These are phyloP conservation scores for Allium fistulosum DNA, from an alignment of 106 monocot species.

Conservation along the genomic window DNA sequence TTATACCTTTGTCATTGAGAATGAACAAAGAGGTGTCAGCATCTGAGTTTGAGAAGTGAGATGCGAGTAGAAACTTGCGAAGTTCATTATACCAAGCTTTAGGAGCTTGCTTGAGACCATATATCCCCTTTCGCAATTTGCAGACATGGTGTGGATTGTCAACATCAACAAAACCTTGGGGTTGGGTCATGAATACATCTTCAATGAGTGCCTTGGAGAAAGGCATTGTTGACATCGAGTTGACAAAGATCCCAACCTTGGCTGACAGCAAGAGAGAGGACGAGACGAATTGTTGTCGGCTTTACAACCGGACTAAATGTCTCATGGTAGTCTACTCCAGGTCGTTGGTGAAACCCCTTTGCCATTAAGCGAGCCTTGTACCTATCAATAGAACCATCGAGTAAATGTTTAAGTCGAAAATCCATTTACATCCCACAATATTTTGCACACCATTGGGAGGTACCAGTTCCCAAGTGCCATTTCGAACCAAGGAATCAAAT, in stretches of 20 bases:
- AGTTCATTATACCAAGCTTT: background rate
- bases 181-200: background rate
- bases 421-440: conserved; percentile 2
- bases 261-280: background rate
- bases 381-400: background rate
- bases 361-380: background rate
- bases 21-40: background rate
- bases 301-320: background rate
- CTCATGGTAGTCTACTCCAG: background rate
- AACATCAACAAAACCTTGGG: background rate
- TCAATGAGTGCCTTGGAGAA: background rate
- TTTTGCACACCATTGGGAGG: background rate
- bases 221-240: background rate
- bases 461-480: conserved; percentile 12
- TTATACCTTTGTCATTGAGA: background rate
- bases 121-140: background rate
- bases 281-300: background rate
- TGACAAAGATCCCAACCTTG: background rate
- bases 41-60: background rate
- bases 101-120: background rate
- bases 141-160: background rate
- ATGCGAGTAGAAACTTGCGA: background rate
- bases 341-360: conserved; percentile 4
- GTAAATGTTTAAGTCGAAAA: background rate
- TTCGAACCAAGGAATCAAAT: background rate